A percentile compares a stretch with the other conserved stretches of the same genome.
These are phyloP conservation scores for Karstenula rhodostoma DNA, from an alignment of 2,329 filamentous ascomycete genomes.

Conservation along the genomic window DNA sequence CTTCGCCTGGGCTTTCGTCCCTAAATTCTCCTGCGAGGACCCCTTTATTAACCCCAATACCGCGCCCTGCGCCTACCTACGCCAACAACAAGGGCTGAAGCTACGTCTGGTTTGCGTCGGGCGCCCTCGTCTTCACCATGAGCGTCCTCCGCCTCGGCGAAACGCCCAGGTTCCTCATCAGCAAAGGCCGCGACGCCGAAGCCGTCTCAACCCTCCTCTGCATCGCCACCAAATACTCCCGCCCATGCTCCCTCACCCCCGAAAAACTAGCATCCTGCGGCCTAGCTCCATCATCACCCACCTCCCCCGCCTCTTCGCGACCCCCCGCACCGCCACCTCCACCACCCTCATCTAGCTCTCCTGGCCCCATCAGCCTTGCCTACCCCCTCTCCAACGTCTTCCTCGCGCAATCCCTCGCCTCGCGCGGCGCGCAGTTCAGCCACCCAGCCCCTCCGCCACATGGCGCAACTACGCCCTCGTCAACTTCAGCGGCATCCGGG, in stretches of 20 bases:
- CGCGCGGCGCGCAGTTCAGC: conserved; percentile 66
- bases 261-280: conserved; percentile 60
- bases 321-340: conserved; percentile 65
- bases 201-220: conserved; percentile 59
- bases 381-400: conserved; percentile 82
- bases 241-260: conserved; percentile 61
- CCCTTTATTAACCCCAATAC: conserved; percentile 46
- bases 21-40: conserved; percentile 58
- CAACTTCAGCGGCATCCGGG: conserved; percentile 72
- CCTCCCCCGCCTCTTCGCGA: conserved; percentile 70
- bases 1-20: conserved; percentile 64
- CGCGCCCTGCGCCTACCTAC: conserved; percentile 57
- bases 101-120: conserved; percentile 64
- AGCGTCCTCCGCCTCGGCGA: conserved; percentile 62
- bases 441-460: conserved; percentile 62
- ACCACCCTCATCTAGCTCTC: conserved; percentile 73
- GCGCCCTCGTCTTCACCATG: conserved; percentile 63
- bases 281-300: conserved; percentile 59
- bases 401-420: conserved; percentile 68
- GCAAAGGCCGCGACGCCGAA: conserved; percentile 61
- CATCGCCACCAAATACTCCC: conserved; percentile 62
- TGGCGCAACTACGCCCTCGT: conserved; percentile 79
- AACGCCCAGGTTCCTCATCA: conserved; percentile 65
- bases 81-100: conserved; percentile 65
- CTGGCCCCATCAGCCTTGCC: conserved; percentile 74